These are phyloP conservation scores for Waitea zeae DNA, from an alignment of 1,284 basidiomycete species.

Conservation along the genomic window DNA sequence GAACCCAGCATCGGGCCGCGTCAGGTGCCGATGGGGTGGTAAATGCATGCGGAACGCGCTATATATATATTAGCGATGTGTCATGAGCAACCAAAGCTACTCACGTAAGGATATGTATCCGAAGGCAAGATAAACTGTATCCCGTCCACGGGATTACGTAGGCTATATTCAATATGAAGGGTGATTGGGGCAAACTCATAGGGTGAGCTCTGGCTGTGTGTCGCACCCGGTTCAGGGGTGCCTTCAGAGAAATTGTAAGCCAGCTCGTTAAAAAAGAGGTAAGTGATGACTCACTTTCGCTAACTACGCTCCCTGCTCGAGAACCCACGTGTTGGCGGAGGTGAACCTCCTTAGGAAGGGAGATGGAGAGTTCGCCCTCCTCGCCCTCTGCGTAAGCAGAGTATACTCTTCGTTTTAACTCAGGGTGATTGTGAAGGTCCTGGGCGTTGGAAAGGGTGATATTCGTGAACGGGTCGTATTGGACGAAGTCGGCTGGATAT, in stretches of 20 bases:
- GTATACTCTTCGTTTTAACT: constrained; percentile 87
- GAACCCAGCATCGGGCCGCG: constrained; percentile 91
- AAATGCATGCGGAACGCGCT: constrained; percentile 89
- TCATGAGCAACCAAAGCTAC: constrained; percentile 17
- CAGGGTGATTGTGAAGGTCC: constrained; percentile 83
- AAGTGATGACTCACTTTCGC: constrained; percentile 23
- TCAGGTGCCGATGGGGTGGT: constrained; percentile 82
- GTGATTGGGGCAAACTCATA: constrained; percentile 65
- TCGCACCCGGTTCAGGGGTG: constrained; percentile 54
- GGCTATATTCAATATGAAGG: constrained; percentile 64
- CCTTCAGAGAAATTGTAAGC: constrained; percentile 21
- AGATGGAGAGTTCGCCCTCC: constrained; percentile 88
- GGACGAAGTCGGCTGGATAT: constrained; percentile 54
- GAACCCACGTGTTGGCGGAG: constrained; percentile 40
- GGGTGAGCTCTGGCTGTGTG: constrained; percentile 16
- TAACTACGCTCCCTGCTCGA: constrained; percentile 18
- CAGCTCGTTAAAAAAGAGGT: too few species aligned
- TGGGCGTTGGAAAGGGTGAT: constrained; percentile 53
- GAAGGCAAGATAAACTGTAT: constrained; percentile 73
- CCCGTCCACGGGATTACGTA: constrained; percentile 73
- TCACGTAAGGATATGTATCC: constrained; percentile 70
- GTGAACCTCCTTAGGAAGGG: constrained; percentile 69
- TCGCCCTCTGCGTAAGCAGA: constrained; percentile 80
- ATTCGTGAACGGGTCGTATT: constrained; percentile 61
- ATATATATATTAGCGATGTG: constrained; percentile 9